A percentile compares a stretch with the other conserved stretches of the same genome.
Evolutionary conservation across 2,329 filamentous ascomycete species (phyloP).

Genomic region (Fusarium multiceps): DNA sequence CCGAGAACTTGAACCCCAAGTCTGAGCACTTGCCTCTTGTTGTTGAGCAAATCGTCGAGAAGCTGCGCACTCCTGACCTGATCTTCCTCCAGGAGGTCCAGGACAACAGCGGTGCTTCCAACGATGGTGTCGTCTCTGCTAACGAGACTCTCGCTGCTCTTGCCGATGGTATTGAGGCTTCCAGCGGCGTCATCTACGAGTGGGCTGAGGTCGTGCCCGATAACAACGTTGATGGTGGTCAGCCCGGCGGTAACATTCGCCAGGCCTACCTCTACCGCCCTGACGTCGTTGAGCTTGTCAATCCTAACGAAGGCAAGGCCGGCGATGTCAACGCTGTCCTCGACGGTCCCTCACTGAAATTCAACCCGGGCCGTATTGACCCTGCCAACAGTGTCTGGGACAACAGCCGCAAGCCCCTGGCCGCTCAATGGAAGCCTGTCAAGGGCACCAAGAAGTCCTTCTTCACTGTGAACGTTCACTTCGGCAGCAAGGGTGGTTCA

Average conservation of each 20-base stretch:
- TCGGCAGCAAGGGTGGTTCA: slow-evolving; percentile 73
- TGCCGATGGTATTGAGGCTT: slow-evolving; percentile 60
- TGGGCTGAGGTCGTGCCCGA: slow-evolving; percentile 70
- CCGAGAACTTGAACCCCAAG: slow-evolving; percentile 72
- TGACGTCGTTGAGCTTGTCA: slow-evolving; percentile 66
- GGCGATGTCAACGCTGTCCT: slow-evolving; percentile 69
- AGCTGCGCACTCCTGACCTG: slow-evolving; percentile 71
- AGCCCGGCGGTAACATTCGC: slow-evolving; percentile 78
- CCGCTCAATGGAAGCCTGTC: slow-evolving; percentile 71
- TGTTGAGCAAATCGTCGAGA: slow-evolving; percentile 73
- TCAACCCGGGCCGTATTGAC: slow-evolving; percentile 76
- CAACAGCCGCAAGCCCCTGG: slow-evolving; percentile 73
- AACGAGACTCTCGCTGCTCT: slow-evolving; percentile 70
- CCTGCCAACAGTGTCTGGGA: slow-evolving; percentile 69
- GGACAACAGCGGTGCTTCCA: slow-evolving; percentile 70
- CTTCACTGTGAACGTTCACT: slow-evolving; percentile 79
- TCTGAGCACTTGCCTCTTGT: slow-evolving; percentile 67
- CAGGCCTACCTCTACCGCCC: slow-evolving; percentile 76
- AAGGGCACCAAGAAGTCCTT: slow-evolving; percentile 64
- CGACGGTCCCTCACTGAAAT: slow-evolving; percentile 65
- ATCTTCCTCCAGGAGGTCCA: slow-evolving; percentile 78
- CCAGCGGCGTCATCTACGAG: slow-evolving; percentile 65
- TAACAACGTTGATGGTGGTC: slow-evolving; percentile 71
- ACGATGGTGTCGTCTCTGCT: slow-evolving; percentile 67
- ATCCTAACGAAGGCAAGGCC: slow-evolving; percentile 66